These are phyloP conservation scores for Hymenoscyphus fraxineus DNA, from an alignment of 2,329 filamentous ascomycete genomes.

Conservation along the genomic window DNA sequence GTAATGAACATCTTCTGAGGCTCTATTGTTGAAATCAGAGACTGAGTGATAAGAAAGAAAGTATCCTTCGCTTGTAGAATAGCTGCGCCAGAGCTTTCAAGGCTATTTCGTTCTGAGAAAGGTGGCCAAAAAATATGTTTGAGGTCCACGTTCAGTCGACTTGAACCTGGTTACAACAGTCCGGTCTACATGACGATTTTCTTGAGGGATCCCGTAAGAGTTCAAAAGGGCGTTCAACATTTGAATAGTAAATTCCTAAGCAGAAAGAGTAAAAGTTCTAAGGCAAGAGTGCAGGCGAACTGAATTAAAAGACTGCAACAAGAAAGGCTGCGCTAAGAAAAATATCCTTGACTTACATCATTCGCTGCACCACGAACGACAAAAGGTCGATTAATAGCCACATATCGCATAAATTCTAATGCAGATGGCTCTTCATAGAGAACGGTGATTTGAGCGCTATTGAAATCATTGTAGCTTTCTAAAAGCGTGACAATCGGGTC, in stretches of 20 bases:
- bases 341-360: conserved; percentile 24
- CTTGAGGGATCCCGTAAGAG: too few species aligned
- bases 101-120: too few species aligned
- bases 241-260: too few species aligned
- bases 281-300: not conserved
- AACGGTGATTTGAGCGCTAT: conserved; percentile 56
- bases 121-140: too few species aligned
- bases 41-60: not conserved
- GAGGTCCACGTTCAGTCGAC: too few species aligned
- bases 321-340: not conserved
- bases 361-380: conserved; percentile 61
- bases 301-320: not conserved
- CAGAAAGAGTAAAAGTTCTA: too few species aligned
- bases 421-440: conserved; percentile 64
- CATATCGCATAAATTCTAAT: conserved; percentile 76
- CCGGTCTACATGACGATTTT: too few species aligned
- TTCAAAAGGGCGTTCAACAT: too few species aligned
- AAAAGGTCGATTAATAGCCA: conserved; percentile 71
- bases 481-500: conserved; percentile 55
- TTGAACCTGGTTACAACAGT: too few species aligned
- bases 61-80: too few species aligned
- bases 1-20: not conserved
- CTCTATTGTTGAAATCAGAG: not conserved
- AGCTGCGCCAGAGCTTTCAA: too few species aligned
- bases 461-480: conserved; percentile 69